These are phyloP conservation scores for Acanthamoeba quina DNA, from an alignment of 208 protist genomes.

Conservation along the genomic window DNA sequence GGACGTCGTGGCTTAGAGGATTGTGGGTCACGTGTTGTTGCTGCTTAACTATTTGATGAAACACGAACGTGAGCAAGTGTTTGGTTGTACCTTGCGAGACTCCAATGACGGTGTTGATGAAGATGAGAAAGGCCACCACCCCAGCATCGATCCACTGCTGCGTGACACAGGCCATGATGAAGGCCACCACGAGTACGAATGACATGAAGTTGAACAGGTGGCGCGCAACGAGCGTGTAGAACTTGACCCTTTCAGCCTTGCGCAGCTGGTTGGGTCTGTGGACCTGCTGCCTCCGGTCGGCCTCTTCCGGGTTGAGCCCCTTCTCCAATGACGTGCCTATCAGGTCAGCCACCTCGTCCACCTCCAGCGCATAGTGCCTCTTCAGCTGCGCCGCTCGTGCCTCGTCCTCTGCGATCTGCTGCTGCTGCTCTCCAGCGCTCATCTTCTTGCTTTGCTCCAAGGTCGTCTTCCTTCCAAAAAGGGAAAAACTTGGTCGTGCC, in stretches of 20 bases:
- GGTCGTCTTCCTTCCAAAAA: too few species aligned
- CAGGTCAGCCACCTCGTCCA: constrained; percentile 1
- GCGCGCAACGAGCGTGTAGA: background rate
- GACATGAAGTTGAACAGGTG: constrained; percentile 74
- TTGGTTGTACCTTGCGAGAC: constrained; percentile 72
- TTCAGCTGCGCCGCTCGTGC: too few species aligned
- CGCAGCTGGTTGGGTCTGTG: constrained; percentile 51
- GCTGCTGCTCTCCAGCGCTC: too few species aligned
- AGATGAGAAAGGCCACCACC: constrained; percentile 25
- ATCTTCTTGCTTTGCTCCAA: too few species aligned
- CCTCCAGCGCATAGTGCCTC: background rate
- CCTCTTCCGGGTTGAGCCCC: background rate
- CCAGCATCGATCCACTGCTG: constrained; percentile 64
- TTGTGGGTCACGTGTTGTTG: background rate
- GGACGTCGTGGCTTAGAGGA: background rate
- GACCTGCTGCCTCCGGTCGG: background rate
- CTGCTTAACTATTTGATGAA: too few species aligned
- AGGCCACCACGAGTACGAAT: constrained; percentile 45
- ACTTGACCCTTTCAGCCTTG: constrained; percentile 5
- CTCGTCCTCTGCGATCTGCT: too few species aligned
- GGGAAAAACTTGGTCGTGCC: too few species aligned
- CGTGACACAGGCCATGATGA: constrained; percentile 22
- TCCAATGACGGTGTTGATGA: constrained; percentile 64
- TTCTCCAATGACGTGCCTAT: background rate
- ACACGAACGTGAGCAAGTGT: too few species aligned